Conservation (phyloP, 2,329 filamentous ascomycete genomes). For the Davidsoniella australis region DNA sequence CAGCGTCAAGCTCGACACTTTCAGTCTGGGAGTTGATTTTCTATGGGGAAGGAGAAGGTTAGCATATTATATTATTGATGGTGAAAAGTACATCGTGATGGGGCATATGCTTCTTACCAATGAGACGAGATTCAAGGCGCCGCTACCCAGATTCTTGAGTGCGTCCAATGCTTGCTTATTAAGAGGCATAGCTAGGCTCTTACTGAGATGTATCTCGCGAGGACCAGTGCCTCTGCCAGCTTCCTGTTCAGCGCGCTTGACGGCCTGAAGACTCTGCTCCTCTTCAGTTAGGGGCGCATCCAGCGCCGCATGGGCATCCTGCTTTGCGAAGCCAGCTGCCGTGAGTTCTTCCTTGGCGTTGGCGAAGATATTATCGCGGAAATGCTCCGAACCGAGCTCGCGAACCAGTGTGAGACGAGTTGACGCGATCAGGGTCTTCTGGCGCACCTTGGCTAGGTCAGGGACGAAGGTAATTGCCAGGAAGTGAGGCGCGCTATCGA, state of each 20-base stretch:
- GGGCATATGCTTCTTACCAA: constrained; percentile 31
- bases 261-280: constrained; percentile 52
- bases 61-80: neutral
- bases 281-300: constrained; percentile 64
- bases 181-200: constrained; percentile 39
- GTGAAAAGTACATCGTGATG: neutral
- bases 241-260: constrained; percentile 59
- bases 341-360: constrained; percentile 55
- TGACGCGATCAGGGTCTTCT: constrained; percentile 74
- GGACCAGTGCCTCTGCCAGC: constrained; percentile 50
- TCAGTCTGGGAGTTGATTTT: constrained; percentile 58
- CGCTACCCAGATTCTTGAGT: constrained; percentile 39
- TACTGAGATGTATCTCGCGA: constrained; percentile 41
- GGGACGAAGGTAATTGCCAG: constrained; percentile 64
- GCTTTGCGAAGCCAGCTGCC: constrained; percentile 50
- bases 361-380: constrained; percentile 58
- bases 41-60: constrained; percentile 22
- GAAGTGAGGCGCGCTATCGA: constrained; percentile 39
- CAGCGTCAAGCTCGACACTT: constrained; percentile 44
- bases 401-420: constrained; percentile 59
- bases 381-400: constrained; percentile 63
- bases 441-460: constrained; percentile 59
- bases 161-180: constrained; percentile 47
- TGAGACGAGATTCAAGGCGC: constrained; percentile 40
- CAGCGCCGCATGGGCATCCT: constrained; percentile 48